phyloP scores from a whole-genome alignment of 23 red algal genomes.

The Gracilariopsis chorda region DNA sequence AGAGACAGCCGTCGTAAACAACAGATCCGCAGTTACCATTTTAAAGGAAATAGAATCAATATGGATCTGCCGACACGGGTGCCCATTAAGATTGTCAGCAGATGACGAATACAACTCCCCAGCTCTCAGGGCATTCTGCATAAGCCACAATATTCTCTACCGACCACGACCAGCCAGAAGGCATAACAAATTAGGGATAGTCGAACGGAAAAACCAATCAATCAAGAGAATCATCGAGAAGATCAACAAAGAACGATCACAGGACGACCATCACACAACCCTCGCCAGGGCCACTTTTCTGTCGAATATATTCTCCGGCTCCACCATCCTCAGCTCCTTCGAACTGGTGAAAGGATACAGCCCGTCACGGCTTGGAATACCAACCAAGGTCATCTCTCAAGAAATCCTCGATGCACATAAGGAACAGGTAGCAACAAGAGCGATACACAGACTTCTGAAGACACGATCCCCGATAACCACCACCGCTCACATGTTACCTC shows the following conservation, averaged over 20 bases:
- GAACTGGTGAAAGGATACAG: conserved; percentile 20
- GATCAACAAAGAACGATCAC: neutral
- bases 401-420: conserved; percentile 20
- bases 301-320: neutral
- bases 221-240: neutral
- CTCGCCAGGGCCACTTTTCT: neutral
- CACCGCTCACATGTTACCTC: neutral
- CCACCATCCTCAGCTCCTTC: conserved; percentile 4
- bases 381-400: neutral
- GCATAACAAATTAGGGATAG: neutral
- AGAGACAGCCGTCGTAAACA: neutral
- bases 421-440: neutral
- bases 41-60: neutral
- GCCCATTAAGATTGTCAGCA: neutral
- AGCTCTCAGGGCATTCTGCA: neutral
- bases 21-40: neutral
- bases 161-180: neutral
- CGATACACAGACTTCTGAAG: neutral
- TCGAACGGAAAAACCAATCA: neutral
- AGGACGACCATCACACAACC: neutral
- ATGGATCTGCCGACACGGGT: neutral
- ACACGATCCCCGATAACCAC: neutral
- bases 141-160: neutral
- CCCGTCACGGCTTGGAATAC: conserved; percentile 24
- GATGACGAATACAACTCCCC: neutral